Percentiles rank a stretch among this genome's conserved stretches.
Conservation (phyloP, 2,329 filamentous ascomycete genomes). For the Fusarium decemcellulare region DNA sequence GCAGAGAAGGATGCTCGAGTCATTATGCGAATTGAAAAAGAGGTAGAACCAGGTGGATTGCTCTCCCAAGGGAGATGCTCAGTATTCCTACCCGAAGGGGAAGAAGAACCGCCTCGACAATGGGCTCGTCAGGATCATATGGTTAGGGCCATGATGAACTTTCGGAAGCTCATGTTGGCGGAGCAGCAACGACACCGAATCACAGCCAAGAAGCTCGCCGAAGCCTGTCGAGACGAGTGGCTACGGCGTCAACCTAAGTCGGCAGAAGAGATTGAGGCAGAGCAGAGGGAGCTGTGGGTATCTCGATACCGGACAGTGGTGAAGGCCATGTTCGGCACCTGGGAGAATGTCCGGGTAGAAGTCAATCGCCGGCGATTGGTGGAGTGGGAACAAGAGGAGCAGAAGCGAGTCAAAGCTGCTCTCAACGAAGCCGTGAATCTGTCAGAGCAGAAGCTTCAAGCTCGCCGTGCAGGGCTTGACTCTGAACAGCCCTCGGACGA, state of each 20-base stretch:
- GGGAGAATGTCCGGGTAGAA: conserved; percentile 75
- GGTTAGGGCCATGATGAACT: conserved; percentile 82
- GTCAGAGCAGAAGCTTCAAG: conserved; percentile 77
- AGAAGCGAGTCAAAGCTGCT: conserved; percentile 75
- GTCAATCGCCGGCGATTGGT: conserved; percentile 72
- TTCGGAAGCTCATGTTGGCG: conserved; percentile 82
- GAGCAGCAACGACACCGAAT: conserved; percentile 85
- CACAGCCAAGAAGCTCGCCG: conserved; percentile 84
- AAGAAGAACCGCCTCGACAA: conserved; percentile 81
- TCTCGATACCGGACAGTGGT: conserved; percentile 80
- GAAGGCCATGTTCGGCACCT: conserved; percentile 68
- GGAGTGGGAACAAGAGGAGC: conserved; percentile 76
- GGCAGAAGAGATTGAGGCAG: conserved; percentile 84
- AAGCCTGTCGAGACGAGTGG: conserved; percentile 84
- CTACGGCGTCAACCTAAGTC: conserved; percentile 80
- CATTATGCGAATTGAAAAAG: conserved; percentile 79
- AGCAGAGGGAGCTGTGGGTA: conserved; percentile 78
- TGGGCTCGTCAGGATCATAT: conserved; percentile 93
- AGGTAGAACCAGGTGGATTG: conserved; percentile 81
- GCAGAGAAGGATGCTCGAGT: conserved; percentile 77
- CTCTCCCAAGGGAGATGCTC: conserved; percentile 80
- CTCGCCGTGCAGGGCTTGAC: conserved; percentile 68
- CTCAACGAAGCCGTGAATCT: conserved; percentile 81
- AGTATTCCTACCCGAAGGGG: conserved; percentile 79
- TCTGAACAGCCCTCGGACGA: conserved; percentile 65